phyloP scores from a whole-genome alignment of 2,329 filamentous ascomycete species.

The Trichoderma gracile region DNA sequence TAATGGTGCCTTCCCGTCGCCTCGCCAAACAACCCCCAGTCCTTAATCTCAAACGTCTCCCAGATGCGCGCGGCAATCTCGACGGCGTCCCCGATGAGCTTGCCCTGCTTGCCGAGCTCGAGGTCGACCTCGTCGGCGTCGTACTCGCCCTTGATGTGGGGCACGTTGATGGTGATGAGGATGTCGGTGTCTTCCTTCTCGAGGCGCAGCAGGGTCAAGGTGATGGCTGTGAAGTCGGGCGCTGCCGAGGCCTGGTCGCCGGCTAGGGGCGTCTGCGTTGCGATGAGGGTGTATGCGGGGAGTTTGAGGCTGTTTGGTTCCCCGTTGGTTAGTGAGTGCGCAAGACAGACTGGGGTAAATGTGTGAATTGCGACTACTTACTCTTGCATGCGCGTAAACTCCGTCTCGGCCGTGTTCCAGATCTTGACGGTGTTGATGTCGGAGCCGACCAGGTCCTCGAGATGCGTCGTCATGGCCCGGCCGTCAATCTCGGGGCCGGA shows the following conservation, averaged over 20 bases:
- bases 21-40: slow-evolving; percentile 72
- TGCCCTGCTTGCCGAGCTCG: slow-evolving; percentile 63
- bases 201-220: slow-evolving; percentile 75
- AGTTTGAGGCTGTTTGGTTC: slow-evolving; percentile 41
- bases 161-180: slow-evolving; percentile 83
- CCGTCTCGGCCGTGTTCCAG: slow-evolving; percentile 63
- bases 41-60: slow-evolving; percentile 72
- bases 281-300: slow-evolving; percentile 69
- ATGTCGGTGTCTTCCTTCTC: slow-evolving; percentile 76
- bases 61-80: slow-evolving; percentile 69
- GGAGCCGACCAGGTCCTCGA: slow-evolving; percentile 67
- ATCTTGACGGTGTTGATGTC: slow-evolving; percentile 65
- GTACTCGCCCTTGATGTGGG: slow-evolving; percentile 75
- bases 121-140: slow-evolving; percentile 70
- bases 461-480: slow-evolving; percentile 66
- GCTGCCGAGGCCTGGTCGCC: slow-evolving; percentile 44
- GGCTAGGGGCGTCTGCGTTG: slow-evolving; percentile 56
- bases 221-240: slow-evolving; percentile 70
- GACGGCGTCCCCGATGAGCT: slow-evolving; percentile 66
- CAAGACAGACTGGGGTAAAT: background rate
- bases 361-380: slow-evolving; percentile 44
- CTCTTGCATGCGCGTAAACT: slow-evolving; percentile 56
- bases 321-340: background rate
- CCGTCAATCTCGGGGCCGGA: slow-evolving; percentile 64
- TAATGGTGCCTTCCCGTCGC: slow-evolving; percentile 28